Base-by-base conservation (phyloP, 202 grass and related monocot species). In the Elaeis oleifera region DNA sequence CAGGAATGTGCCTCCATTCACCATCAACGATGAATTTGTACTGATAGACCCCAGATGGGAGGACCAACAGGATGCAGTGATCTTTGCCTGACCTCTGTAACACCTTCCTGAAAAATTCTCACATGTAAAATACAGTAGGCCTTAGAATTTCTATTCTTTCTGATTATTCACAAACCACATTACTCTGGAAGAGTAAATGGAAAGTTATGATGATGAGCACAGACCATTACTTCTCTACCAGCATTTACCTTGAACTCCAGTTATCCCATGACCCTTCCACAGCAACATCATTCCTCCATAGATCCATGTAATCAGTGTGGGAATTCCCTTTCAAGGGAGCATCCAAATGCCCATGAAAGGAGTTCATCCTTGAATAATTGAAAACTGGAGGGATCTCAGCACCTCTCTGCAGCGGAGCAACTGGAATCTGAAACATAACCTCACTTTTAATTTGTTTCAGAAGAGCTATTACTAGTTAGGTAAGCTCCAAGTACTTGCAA, bases 201-300 rank as follows among this genome's bases (percentile, higher is more conserved):
- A 22, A 22, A 4, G 16, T 18, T 23, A 21, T 8, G 54, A 11
- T 22, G 18, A 56, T 56, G 18, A 22, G 18, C 54, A 56, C 18
- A 23, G 54, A 22, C 18, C 18, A 4, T 23, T 14, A 22, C 18
- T 56, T 56, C 9, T 22, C 9, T 22, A 14, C 14, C 22, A 11
- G 20, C 11, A 75, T 26, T 51, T 74, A 95, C 90, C 83, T 90
- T 44, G 74, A 74, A 58, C 80, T 84, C 94, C 94, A 99, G 77
- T 89, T 87, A 73, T 99, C 88, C 94, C 94, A 99, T 20, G 94
- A 94, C 57, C 94, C 94, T 86, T 99, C 82, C 49, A 99, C 78
- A 63, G 77, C 61, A 22, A 99, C 78, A 17, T 76, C 83, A 28
- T 84, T 66, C 94, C 94, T 66, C 82, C 94, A 63, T 77, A 82